Base-by-base conservation (phyloP, 805 yeast genomes). In the Wickerhamomyces bisporus region DNA sequence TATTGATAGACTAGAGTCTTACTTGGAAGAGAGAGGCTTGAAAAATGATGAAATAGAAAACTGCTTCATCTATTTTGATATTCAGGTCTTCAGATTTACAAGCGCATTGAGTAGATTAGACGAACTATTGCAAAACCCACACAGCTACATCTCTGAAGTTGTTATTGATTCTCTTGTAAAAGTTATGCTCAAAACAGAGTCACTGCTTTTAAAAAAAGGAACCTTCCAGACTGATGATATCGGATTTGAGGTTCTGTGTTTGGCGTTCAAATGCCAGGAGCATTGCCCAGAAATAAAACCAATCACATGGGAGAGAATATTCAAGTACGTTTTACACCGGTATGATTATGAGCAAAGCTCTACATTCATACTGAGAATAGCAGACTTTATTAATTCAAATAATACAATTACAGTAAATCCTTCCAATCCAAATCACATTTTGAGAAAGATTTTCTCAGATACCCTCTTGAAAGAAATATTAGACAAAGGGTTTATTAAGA, bases 391-490 rank as follows among this genome's bases (percentile, higher is more conserved):
- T 11, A 32, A 20, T 13, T 17, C 24, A 14, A 30, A 25, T 12
- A 29, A 32, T 9, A 25, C 26, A 0, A 14, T 17, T 5, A 35
- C 32, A 15, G 21, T 44, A 8, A 40, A 46, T 23, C 17, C 45
- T 8, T 17, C 41, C 2, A 44, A 46, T 32, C 13, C 12, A 2
- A 29, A 30, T 3, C 53, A 53, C 26, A 53, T 54, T 13, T 16
- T 53, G 19, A 32, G 45, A n/a, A 42, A 42, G 12, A 33, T 49
- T 3, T 53, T 53, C 26, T 41, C 42, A 10, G 48, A 45, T 11
- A 26, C 30, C 4, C 15, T 48, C 12, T 15, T 48, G 9, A 36
- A 43, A 18, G 43, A 38, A 20, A 36, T 53, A 2, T 23, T 55
- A 5, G 44, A 44, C 16, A 33, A 41, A 39, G 52, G 57, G 6